Evolutionary conservation across 768 basidiomycete species (phyloP), one percentile per base, ranked within the genome.

Genomic region (Pulveroboletus sp.): DNA sequence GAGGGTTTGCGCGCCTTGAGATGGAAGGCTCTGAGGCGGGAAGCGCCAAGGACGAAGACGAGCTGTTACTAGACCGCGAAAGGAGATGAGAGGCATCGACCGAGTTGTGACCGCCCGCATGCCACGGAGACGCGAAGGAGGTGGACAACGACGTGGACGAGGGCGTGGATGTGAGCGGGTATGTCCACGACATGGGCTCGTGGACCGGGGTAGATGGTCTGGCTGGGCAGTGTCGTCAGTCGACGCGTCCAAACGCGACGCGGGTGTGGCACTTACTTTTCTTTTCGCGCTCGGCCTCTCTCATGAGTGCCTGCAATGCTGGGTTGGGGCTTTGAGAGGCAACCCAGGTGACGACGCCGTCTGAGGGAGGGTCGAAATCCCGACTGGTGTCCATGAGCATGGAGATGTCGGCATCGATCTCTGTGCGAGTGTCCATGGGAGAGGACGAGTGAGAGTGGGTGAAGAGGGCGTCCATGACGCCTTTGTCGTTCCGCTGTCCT

Each of bases 241-340:
- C 36, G 8, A 18, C 43, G 43, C 11, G 50, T 24, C 18, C 10
- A 2, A 36, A 50, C 48, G 31, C 32, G 54, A 38, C 11, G 11
- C 3, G 39, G 11, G 28, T 1, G 24, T n/a, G 38, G 40, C 6
- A 56, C 62, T 39, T 43, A 65, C 64, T 45, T 31, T 17, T 56
- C 32, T 39, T 64, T 40, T 65, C 64, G 50, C 49, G 56, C 33
- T 65, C 64, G 4, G 62, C 64, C 43, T 65, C 65, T 14, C 30
- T 54, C 33, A 65, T 62, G 47, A 65, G 62, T 0, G 56, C 60
- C 15, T 54, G 62, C 26, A 66, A 40, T 0, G 56, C 64, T 6
- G 62, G 64, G 9, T 56, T 59, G 1, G 61, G 46, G 38, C 50
- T 54, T 31, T 65, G 64, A 0, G 64, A 64, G 7, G 64, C 57